Percentiles rank a stretch among this genome's conserved stretches.
Evolutionary conservation across 192 early-diverging fungal genomes (phyloP).

Genomic region (Podila epigama): DNA sequence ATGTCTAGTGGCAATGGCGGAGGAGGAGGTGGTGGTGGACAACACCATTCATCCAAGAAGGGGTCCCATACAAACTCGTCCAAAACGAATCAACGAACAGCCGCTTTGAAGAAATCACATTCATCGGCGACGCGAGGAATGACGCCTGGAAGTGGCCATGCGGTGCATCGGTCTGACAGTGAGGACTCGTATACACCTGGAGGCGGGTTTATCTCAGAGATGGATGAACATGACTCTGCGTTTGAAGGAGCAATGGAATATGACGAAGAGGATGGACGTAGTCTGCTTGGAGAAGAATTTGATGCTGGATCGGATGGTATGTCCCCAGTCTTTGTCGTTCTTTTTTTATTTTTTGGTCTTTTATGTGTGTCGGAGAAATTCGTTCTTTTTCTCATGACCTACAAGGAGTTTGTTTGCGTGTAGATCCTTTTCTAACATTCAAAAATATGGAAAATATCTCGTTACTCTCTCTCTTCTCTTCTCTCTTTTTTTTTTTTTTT

Average conservation of each 20-base stretch:
- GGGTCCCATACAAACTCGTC: neutral
- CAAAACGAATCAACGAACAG: neutral
- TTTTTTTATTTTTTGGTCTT: constrained; percentile 8
- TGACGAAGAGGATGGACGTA: constrained; percentile 42
- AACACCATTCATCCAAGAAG: neutral
- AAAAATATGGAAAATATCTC: neutral
- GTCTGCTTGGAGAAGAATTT: constrained; percentile 43
- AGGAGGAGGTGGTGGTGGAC: neutral
- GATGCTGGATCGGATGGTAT: constrained; percentile 46
- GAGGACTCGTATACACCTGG: constrained; percentile 35
- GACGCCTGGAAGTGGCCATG: neutral
- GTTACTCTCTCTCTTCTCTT: constrained; percentile 1
- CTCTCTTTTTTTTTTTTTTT: neutral
- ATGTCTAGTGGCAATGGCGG: too few relatives aligned
- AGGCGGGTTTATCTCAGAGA: constrained; percentile 43
- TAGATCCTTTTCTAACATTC: neutral
- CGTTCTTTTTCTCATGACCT: too few relatives aligned
- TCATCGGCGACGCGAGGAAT: neutral
- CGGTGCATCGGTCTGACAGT: constrained; percentile 18
- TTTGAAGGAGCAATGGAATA: constrained; percentile 49
- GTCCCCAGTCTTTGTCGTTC: neutral
- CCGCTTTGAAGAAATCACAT: neutral
- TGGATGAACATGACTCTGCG: constrained; percentile 47
- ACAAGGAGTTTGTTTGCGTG: too few relatives aligned
- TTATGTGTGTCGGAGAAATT: too few relatives aligned